These are phyloP conservation scores for Brassica juncea DNA, from an alignment of 345 rosid genomes.

Conservation along the genomic window DNA sequence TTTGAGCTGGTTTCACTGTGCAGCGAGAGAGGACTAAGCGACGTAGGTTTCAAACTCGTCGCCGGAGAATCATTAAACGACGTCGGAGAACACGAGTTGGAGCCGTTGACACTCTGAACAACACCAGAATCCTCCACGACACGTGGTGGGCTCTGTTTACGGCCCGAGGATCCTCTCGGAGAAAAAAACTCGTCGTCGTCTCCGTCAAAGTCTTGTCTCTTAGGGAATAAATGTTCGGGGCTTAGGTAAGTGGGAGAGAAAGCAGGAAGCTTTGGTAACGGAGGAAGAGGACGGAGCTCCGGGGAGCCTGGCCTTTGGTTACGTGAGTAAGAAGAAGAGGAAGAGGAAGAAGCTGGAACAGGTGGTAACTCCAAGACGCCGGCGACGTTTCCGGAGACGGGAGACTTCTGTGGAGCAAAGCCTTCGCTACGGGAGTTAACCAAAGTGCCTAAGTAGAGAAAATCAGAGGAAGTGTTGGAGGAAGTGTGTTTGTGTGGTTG, in stretches of 20 bases:
- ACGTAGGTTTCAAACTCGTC: slow-evolving; percentile 47
- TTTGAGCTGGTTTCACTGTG: slow-evolving; percentile 11
- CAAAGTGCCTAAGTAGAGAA: slow-evolving; percentile 81
- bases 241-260: slow-evolving; percentile 47
- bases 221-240: slow-evolving; percentile 45
- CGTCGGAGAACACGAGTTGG: slow-evolving; percentile 55
- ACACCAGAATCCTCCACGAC: slow-evolving; percentile 25
- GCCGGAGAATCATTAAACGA: slow-evolving; percentile 48
- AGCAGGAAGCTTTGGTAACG: slow-evolving; percentile 56
- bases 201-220: slow-evolving; percentile 34
- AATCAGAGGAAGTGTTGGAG: slow-evolving; percentile 63
- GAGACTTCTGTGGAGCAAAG: slow-evolving; percentile 43
- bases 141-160: slow-evolving; percentile 43
- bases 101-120: slow-evolving; percentile 53
- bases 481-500: slow-evolving; percentile 40
- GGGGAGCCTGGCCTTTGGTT: slow-evolving; percentile 78
- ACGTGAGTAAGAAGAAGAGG: slow-evolving; percentile 42
- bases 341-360: slow-evolving; percentile 26
- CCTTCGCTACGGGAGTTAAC: slow-evolving; percentile 47
- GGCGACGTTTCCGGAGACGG: slow-evolving; percentile 41
- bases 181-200: slow-evolving; percentile 81
- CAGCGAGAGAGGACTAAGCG: slow-evolving; percentile 20
- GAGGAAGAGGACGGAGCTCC: slow-evolving; percentile 86
- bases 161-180: slow-evolving; percentile 82
- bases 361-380: slow-evolving; percentile 47